These are phyloP conservation scores for Suillus sp. DNA, from an alignment of 768 basidiomycete species.

Conservation along the genomic window DNA sequence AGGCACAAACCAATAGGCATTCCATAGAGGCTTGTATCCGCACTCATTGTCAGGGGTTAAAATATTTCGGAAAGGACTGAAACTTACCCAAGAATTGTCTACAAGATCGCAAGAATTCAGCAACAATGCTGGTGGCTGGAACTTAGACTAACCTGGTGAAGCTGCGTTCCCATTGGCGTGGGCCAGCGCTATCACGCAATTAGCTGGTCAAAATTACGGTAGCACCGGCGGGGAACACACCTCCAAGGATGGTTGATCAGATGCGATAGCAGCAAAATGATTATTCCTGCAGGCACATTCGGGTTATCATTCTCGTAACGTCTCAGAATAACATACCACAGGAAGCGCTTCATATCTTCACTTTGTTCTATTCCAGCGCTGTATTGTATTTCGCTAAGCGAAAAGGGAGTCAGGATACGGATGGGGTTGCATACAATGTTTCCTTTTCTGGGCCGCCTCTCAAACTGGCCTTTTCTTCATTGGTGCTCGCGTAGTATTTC, in stretches of 20 bases:
- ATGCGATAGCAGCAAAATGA: conserved; percentile 70
- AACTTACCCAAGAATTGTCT: conserved; percentile 64
- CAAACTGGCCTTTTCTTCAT: conserved; percentile 48
- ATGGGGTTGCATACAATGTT: conserved; percentile 49
- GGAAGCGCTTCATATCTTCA: conserved; percentile 70
- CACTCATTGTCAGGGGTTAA: not conserved
- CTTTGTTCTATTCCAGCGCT: conserved; percentile 71
- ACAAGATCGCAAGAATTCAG: conserved; percentile 13
- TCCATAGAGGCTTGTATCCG: conserved; percentile 56
- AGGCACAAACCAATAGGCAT: conserved; percentile 63
- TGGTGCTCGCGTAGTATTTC: conserved; percentile 48
- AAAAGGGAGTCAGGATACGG: not conserved
- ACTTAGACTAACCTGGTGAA: conserved; percentile 56
- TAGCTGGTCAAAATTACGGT: conserved; percentile 8
- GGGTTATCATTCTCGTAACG: not conserved
- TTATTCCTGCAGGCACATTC: conserved; percentile 52
- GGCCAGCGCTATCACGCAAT: conserved; percentile 52
- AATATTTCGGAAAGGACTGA: not conserved
- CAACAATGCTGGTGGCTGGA: not conserved
- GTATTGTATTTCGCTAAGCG: not conserved
- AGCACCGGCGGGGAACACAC: conserved; percentile 32
- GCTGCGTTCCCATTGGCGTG: conserved; percentile 41
- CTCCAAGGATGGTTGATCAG: conserved; percentile 69
- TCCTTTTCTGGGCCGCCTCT: conserved; percentile 38
- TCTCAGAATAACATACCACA: conserved; percentile 52